phyloP scores from a whole-genome alignment of 192 early-diverging fungal species.

The Coemansia sp. region DNA sequence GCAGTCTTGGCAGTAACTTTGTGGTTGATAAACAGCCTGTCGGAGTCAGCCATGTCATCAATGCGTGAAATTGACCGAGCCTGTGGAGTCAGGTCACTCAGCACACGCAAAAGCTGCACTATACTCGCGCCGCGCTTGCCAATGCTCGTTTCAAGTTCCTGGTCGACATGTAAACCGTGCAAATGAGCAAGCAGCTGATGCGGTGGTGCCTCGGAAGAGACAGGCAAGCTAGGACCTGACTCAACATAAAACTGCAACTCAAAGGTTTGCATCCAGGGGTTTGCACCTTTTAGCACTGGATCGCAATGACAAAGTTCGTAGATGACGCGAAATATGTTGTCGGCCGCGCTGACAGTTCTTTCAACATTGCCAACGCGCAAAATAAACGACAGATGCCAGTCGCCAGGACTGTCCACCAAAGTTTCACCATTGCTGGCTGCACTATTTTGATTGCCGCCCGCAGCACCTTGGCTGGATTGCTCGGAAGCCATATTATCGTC shows the following conservation, averaged over 20 bases:
- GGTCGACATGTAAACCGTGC: background rate
- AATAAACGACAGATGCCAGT: constrained; percentile 26
- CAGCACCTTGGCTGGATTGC: background rate
- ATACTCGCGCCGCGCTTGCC: constrained; percentile 17
- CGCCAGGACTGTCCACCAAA: background rate
- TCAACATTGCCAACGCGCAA: constrained; percentile 15
- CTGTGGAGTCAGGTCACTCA: constrained; percentile 9
- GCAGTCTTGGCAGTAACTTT: constrained; percentile 83
- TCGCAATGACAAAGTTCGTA: constrained; percentile 17
- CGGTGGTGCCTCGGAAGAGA: background rate
- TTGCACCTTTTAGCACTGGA: constrained; percentile 13
- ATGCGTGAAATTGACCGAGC: background rate
- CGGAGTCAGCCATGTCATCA: background rate
- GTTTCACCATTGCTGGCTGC: background rate
- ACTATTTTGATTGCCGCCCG: background rate
- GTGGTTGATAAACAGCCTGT: constrained; percentile 66
- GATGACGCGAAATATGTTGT: constrained; percentile 28
- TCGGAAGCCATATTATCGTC: background rate
- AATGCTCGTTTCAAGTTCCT: constrained; percentile 1
- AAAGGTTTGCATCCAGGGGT: constrained; percentile 28
- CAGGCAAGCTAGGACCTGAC: constrained; percentile 6
- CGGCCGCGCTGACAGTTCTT: constrained; percentile 10
- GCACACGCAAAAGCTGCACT: constrained; percentile 8
- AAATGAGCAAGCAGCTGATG: background rate
- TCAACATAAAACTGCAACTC: constrained; percentile 23